Evolutionary conservation across 805 yeast species (phyloP), one percentile per base, ranked within the genome.

Genomic region (Saturnispora sanitii): DNA sequence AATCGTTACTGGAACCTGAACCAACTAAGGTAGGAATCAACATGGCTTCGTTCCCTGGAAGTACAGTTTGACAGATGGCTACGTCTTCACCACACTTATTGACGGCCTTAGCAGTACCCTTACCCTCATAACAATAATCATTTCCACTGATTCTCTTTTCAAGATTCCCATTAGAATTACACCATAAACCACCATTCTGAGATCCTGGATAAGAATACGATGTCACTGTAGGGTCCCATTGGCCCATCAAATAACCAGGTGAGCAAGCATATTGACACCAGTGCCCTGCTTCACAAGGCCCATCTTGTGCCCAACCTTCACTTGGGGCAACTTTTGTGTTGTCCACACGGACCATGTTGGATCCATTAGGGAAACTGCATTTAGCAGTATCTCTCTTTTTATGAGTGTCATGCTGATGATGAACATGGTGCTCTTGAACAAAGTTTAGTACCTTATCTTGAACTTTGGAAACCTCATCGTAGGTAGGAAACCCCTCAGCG

Each of bases 1-100:
- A 63, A 2, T 70, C 66, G 41, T 66, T 60, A n/a, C 66, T 45
- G 7, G 63, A 52, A 8, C 75, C 71, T 12, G 68, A 61, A n/a
- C 64, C 69, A 43, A 80, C 76, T 40, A 69, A 57, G 18, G 94
- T 85, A 45, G 96, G 96, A 49, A 87, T 85, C 57, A 85, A 68
- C 95, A 86, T 86, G 51, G 86, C 94, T 65, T 86, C 95, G 60
- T 85, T 83, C 50, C 96, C 96, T 19, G 96, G 96, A 43, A 87
- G 68, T 6, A 87, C 95, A 7, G 95, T 86, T 65, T 87, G 95
- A 60, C 96, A 86, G 61, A 86, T 77, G 6, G 95, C 88, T 48
- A 85, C 87, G 44, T 71, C 65, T 4, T 63, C 45, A 32, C 68
- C 68, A 15, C 81, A 77, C 9, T 58, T 51, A 66, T 84, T 84